phyloP scores from a whole-genome alignment of 148 eudicot genomes.

The Vaccinium myrtillus region DNA sequence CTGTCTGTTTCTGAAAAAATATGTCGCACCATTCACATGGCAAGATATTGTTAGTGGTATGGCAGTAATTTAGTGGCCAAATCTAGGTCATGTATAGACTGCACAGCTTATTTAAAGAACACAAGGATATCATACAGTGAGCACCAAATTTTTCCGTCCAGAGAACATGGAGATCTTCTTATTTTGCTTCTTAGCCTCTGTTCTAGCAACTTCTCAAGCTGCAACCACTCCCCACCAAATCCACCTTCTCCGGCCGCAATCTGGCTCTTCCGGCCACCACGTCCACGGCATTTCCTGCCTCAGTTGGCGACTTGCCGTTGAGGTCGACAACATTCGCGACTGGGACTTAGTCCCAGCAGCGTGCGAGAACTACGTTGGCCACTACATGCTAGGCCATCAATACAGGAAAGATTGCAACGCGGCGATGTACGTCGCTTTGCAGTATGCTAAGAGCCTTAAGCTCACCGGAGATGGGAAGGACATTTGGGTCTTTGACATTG shows the following conservation, averaged over 20 bases:
- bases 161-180: neutral
- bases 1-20: neutral
- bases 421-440: conserved; percentile 31
- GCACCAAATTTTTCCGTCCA: neutral
- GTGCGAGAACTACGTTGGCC: conserved; percentile 50
- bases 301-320: conserved; percentile 60
- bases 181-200: neutral
- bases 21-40: neutral
- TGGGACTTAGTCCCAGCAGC: conserved; percentile 43
- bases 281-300: conserved; percentile 37
- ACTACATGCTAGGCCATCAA: conserved; percentile 58
- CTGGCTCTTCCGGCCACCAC: conserved; percentile 34
- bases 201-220: conserved; percentile 10
- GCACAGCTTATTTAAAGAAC: conserved; percentile 5
- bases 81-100: neutral
- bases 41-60: too few relatives aligned
- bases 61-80: neutral
- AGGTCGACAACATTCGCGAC: conserved; percentile 40
- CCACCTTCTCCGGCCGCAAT: conserved; percentile 39
- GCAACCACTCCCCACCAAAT: conserved; percentile 22
- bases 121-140: neutral
- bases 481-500: conserved; percentile 17
- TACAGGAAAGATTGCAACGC: conserved; percentile 38
- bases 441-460: conserved; percentile 8
- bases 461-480: conserved; percentile 8